A percentile compares a stretch with the other conserved stretches of the same genome.
Evolutionary conservation across 768 basidiomycete genomes (phyloP).

Genomic region (Boletus reticuloceps): DNA sequence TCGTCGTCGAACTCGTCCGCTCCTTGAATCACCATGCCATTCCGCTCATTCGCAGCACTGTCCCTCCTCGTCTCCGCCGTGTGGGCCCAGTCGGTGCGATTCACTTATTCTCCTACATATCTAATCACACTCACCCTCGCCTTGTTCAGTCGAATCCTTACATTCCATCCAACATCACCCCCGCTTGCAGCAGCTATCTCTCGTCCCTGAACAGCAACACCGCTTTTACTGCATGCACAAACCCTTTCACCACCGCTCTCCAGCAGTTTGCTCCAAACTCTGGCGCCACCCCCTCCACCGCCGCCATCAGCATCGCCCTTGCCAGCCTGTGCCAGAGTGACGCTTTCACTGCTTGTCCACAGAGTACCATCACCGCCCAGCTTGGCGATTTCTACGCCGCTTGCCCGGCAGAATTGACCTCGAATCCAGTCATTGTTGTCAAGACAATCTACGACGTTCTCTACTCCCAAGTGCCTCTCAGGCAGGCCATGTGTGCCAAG

Average conservation of each 20-base stretch:
- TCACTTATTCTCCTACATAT: neutral
- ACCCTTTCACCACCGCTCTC: slow-evolving; percentile 58
- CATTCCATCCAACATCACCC: slow-evolving; percentile 68
- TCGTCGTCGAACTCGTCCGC: slow-evolving; percentile 18
- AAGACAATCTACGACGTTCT: slow-evolving; percentile 74
- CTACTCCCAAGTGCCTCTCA: slow-evolving; percentile 67
- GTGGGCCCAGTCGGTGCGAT: slow-evolving; percentile 47
- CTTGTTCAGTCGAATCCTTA: slow-evolving; percentile 41
- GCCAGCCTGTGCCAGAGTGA: slow-evolving; percentile 50
- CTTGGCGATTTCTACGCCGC: slow-evolving; percentile 68
- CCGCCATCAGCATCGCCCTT: slow-evolving; percentile 52
- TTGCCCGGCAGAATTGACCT: slow-evolving; percentile 71
- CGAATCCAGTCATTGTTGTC: slow-evolving; percentile 46
- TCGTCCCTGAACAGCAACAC: slow-evolving; percentile 58
- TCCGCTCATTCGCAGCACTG: slow-evolving; percentile 41
- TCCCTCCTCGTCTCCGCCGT: slow-evolving; percentile 51
- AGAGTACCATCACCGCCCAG: slow-evolving; percentile 53
- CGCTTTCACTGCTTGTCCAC: slow-evolving; percentile 50
- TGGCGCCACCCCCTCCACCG: slow-evolving; percentile 39
- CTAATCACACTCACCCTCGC: slow-evolving; percentile 7
- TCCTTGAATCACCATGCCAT: slow-evolving; percentile 16
- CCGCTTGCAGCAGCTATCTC: slow-evolving; percentile 57
- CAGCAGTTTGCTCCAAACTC: slow-evolving; percentile 47
- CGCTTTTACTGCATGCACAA: slow-evolving; percentile 58
- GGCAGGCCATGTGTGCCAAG: slow-evolving; percentile 70